Conservation (phyloP, 441 rosid genomes). For the Populus hybrid region DNA sequence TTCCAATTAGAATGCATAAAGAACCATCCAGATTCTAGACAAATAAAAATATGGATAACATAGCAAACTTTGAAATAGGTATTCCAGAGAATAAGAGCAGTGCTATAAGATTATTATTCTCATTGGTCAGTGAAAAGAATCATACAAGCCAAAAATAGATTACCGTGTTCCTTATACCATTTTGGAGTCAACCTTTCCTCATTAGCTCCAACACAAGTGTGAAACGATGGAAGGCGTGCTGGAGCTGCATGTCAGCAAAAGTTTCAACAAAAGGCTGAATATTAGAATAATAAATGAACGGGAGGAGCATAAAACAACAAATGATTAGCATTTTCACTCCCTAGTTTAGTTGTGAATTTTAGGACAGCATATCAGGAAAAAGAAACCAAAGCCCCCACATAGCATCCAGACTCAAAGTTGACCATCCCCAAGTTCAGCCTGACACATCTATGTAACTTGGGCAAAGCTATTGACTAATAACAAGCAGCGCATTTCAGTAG, state of each 20-base stretch:
- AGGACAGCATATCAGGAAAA: background rate
- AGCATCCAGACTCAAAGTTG: background rate
- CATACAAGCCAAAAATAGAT: slow-evolving; percentile 10
- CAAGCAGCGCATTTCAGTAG: background rate
- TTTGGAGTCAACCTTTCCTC: slow-evolving; percentile 85
- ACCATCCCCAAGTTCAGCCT: background rate
- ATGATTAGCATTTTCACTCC: background rate
- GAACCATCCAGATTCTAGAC: background rate
- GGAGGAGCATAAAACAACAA: slow-evolving; percentile 7
- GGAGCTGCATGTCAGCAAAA: slow-evolving; percentile 56
- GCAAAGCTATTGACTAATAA: background rate
- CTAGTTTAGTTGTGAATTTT: background rate
- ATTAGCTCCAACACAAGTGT: slow-evolving; percentile 89
- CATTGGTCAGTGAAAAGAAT: background rate
- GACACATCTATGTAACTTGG: background rate
- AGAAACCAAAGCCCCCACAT: background rate
- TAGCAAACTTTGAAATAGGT: background rate
- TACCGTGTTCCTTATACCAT: slow-evolving; percentile 94
- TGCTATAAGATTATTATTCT: background rate
- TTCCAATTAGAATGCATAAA: background rate
- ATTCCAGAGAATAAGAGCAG: background rate
- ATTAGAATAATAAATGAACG: slow-evolving; percentile 1
- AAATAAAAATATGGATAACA: background rate
- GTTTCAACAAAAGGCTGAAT: slow-evolving; percentile 4
- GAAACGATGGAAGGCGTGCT: slow-evolving; percentile 90